Evolutionary conservation across 306 rosid genomes (phyloP).

Genomic region (Vigna unguiculata): DNA sequence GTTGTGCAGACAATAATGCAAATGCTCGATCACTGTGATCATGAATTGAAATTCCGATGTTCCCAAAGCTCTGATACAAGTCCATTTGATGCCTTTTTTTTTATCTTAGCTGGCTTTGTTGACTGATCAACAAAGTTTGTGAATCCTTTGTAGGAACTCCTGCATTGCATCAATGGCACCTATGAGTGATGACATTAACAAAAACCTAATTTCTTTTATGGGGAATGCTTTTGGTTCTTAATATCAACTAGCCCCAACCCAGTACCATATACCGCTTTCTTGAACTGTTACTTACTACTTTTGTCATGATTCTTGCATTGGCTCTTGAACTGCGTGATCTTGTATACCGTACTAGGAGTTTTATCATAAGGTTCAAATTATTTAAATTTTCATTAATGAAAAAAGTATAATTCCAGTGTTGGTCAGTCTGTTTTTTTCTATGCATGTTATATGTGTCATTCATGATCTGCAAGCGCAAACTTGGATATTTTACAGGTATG

Average conservation of each 20-base stretch:
- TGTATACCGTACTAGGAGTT: neutral
- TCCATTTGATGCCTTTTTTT: neutral
- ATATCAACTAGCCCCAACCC: conserved; percentile 17
- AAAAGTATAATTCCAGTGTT: neutral
- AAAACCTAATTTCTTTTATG: neutral
- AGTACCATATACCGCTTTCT: conserved; percentile 17
- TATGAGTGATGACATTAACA: neutral
- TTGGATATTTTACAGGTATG: conserved; percentile 67
- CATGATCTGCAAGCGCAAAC: conserved; percentile 35
- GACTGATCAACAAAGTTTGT: neutral
- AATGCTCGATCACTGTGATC: neutral
- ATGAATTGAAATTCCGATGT: neutral
- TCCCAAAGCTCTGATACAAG: neutral
- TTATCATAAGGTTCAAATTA: conserved; percentile 10
- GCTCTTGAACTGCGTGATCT: conserved; percentile 34
- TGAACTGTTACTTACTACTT: neutral
- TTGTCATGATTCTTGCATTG: conserved; percentile 5
- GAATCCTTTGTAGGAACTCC: neutral
- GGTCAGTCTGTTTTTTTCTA: conserved; percentile 11
- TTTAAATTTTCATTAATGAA: neutral
- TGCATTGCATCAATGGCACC: neutral
- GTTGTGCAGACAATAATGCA: neutral
- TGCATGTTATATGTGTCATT: conserved; percentile 1
- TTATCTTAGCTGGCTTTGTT: neutral
- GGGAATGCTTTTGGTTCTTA: conserved; percentile 2